Base-by-base conservation (phyloP, 345 rosid genomes). In the Gossypium ekmanianum region DNA sequence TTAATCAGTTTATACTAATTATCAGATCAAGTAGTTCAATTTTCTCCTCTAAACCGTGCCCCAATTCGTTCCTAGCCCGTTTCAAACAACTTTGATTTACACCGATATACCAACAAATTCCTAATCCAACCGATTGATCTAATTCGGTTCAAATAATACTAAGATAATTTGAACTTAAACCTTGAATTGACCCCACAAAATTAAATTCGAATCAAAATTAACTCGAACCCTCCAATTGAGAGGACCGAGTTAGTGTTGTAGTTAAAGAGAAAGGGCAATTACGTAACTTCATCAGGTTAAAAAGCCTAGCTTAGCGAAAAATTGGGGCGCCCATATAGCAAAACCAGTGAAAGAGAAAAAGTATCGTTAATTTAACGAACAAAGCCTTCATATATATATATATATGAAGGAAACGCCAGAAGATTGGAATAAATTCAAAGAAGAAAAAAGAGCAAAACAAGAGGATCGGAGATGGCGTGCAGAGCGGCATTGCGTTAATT, bases 381-480 rank as follows among this genome's bases (percentile, higher is more conserved):
- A 12, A 43, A 22, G 17, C 70, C 65, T 52, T 24, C 14, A 18
- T 20, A 26, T 20, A 26, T 68, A 66, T 73, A 22, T 22, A 76
- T 76, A 79, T 4, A 34, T 24, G 26, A 59, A 76, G 70, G 77
- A 56, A 34, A 48, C 26, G 17, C 64, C 0, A 44, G 16, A 59
- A 57, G 41, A 18, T 74, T 41, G 26, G 56, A 67, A 22, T 22
- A 41, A 54, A 20, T 13, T 39, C 61, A 55, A 55, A 14, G 18
- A 10, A 20, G 29, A 39, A 27, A 39, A 69, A 27, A 72, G 47
- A 58, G 29, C 2, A 13, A 58, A 11, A 24, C 34, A 26, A 50
- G 41, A 50, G 55, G 54, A 51, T 74, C 47, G 34, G 44, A 76
- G 68, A 94, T 94, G 97, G 98, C 92, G 75, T 85, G 90, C 88